These are phyloP conservation scores for Croton laevigatus DNA, from an alignment of 441 rosid species.

Conservation along the genomic window DNA sequence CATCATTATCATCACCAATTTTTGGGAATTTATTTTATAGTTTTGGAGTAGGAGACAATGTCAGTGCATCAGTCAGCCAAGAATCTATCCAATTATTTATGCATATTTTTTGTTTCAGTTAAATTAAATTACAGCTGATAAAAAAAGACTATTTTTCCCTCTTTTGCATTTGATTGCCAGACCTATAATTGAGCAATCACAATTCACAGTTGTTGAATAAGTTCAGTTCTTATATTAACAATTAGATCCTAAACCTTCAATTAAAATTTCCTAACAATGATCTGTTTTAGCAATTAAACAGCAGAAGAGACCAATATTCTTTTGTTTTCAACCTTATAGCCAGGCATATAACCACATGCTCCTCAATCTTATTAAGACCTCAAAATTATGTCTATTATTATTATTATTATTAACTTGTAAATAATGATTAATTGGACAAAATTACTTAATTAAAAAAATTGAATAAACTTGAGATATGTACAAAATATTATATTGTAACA, in stretches of 20 bases:
- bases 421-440: too few relatives aligned
- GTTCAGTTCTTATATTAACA: not conserved
- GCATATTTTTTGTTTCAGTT: not conserved
- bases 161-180: not conserved
- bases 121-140: not conserved
- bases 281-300: not conserved
- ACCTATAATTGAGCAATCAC: too few relatives aligned
- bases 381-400: too few relatives aligned
- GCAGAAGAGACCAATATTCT: not conserved
- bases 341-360: not conserved
- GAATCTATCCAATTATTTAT: not conserved
- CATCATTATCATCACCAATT: not conserved
- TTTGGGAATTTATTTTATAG: not conserved
- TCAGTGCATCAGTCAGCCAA: conserved; percentile 3
- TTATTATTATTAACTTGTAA: too few relatives aligned
- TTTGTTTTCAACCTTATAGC: not conserved
- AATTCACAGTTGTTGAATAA: too few relatives aligned
- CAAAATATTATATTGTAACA: not conserved
- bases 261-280: not conserved
- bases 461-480: not conserved
- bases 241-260: not conserved
- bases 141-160: not conserved
- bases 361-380: not conserved
- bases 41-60: not conserved
- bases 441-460: not conserved